phyloP scores from a whole-genome alignment of 139 green algal species.

The Marvania coccoides region DNA sequence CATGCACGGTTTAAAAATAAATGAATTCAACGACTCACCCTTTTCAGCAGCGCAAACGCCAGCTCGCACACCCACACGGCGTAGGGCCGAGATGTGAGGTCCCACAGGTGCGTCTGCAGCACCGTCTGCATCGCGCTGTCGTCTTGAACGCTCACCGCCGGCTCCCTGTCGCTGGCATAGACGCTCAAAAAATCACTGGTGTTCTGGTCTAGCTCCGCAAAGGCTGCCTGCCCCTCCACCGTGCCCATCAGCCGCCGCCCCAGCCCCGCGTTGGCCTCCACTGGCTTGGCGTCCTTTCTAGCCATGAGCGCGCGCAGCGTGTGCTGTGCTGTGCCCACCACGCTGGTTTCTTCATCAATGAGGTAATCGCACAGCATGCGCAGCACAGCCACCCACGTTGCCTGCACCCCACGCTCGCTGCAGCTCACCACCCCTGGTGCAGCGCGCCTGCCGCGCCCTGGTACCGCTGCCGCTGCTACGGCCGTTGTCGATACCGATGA shows the following conservation, averaged over 20 bases:
- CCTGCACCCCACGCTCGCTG: no score
- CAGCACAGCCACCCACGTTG: slow-evolving; percentile 15
- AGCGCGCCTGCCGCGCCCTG: neutral
- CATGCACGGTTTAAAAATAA: neutral
- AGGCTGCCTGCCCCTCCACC: slow-evolving; percentile 11
- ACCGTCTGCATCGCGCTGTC: neutral
- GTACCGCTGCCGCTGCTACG: neutral
- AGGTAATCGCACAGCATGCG: slow-evolving; percentile 35
- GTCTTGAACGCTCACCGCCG: no score
- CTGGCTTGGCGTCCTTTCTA: neutral
- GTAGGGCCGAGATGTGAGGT: slow-evolving; percentile 3
- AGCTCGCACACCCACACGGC: slow-evolving; percentile 48
- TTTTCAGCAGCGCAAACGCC: slow-evolving; percentile 32
- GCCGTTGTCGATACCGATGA: neutral
- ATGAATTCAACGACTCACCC: neutral
- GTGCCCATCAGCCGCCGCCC: slow-evolving; percentile 15
- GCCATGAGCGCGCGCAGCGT: slow-evolving; percentile 21
- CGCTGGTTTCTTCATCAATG: slow-evolving; percentile 19
- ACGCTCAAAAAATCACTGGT: neutral
- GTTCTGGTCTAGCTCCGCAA: neutral
- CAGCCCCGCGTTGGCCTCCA: neutral
- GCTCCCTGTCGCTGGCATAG: no score
- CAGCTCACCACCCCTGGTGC: neutral
- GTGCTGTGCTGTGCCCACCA: slow-evolving; percentile 28
- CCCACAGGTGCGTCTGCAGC: slow-evolving; percentile 21